Conservation (phyloP, 768 basidiomycete species). For the Holtermannia corniformis region DNA sequence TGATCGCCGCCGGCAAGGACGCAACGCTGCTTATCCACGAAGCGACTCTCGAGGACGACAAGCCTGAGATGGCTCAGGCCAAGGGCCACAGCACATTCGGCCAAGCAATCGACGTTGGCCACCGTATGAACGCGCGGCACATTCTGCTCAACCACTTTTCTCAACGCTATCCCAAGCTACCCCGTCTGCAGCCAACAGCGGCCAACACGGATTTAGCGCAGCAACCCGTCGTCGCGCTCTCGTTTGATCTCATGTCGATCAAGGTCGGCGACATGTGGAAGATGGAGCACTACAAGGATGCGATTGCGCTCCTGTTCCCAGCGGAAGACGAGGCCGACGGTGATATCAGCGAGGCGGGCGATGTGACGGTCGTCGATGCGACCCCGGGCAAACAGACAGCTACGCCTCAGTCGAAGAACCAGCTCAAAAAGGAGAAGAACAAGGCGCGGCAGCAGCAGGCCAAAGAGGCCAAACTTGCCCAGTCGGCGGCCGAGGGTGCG, state of each 20-base stretch:
- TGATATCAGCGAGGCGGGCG: conserved; percentile 7
- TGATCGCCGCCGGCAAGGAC: conserved; percentile 55
- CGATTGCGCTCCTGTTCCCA: conserved; percentile 49
- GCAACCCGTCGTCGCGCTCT: conserved; percentile 55
- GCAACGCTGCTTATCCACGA: conserved; percentile 88
- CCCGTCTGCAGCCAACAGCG: conserved; percentile 45
- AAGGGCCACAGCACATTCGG: conserved; percentile 88
- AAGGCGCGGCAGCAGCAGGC: neutral
- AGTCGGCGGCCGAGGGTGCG: no score
- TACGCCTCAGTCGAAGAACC: neutral
- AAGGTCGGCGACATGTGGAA: conserved; percentile 76
- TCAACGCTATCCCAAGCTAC: conserved; percentile 81
- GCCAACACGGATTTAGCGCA: conserved; percentile 24
- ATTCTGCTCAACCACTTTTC: conserved; percentile 94
- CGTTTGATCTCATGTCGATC: conserved; percentile 70
- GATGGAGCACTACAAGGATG: conserved; percentile 62
- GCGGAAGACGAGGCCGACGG: conserved; percentile 37
- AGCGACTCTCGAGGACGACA: conserved; percentile 80
- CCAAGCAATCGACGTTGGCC: conserved; percentile 72
- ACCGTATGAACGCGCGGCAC: conserved; percentile 71
- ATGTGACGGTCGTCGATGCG: neutral
- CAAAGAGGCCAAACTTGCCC: neutral
- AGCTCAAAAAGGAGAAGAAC: neutral
- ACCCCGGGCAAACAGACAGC: neutral
- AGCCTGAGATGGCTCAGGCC: conserved; percentile 56